Percentiles rank a stretch among this genome's conserved stretches.
These are phyloP conservation scores for Vicia sativa DNA, from an alignment of 306 rosid genomes.

Conservation along the genomic window DNA sequence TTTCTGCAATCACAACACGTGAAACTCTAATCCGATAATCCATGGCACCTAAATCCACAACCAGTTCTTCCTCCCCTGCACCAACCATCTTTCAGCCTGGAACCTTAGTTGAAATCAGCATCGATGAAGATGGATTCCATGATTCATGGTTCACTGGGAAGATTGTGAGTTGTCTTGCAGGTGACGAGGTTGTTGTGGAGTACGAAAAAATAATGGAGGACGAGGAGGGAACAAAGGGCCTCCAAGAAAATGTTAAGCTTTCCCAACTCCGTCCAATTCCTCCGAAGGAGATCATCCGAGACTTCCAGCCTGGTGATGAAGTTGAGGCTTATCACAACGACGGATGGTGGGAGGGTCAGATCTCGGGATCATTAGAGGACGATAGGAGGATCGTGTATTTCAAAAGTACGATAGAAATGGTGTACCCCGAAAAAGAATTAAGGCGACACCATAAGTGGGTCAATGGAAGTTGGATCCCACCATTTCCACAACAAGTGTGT, in stretches of 20 bases:
- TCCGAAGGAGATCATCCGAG: constrained; percentile 30
- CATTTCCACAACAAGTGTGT: constrained; percentile 19
- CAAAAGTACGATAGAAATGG: constrained; percentile 41
- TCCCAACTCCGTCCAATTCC: constrained; percentile 55
- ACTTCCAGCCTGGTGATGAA: constrained; percentile 53
- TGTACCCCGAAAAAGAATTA: constrained; percentile 42
- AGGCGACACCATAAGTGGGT: constrained; percentile 64
- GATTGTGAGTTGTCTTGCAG: constrained; percentile 34
- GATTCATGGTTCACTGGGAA: constrained; percentile 59
- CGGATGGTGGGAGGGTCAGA: constrained; percentile 71
- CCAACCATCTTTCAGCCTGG: constrained; percentile 36
- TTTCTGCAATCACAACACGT: neutral
- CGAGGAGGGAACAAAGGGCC: constrained; percentile 14
- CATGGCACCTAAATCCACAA: neutral
- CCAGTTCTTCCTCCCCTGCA: neutral
- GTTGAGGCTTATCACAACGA: constrained; percentile 61
- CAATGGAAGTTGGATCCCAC: constrained; percentile 48
- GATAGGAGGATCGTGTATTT: constrained; percentile 53
- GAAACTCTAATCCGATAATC: neutral
- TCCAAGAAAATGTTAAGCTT: constrained; percentile 39
- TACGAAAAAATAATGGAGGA: constrained; percentile 50
- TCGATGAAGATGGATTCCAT: constrained; percentile 57
- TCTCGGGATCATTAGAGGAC: constrained; percentile 24
- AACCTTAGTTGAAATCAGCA: constrained; percentile 49
- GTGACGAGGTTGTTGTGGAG: constrained; percentile 41